Conservation (phyloP, 2,329 filamentous ascomycete species). For the Coniella lustricola region DNA sequence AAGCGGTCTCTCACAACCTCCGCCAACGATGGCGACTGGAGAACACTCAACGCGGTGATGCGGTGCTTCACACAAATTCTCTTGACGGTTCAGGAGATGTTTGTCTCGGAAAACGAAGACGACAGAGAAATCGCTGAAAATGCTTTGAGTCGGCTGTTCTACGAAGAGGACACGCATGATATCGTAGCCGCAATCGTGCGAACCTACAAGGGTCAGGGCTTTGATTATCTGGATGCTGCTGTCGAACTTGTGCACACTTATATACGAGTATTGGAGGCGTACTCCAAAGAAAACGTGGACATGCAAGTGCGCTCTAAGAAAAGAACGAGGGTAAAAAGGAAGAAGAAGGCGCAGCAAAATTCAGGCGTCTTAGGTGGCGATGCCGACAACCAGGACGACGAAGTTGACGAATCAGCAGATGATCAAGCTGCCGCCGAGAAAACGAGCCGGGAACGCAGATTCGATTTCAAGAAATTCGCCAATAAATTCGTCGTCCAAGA, state of each 20-base stretch:
- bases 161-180: slow-evolving; percentile 92
- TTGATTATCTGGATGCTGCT: slow-evolving; percentile 85
- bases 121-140: slow-evolving; percentile 98
- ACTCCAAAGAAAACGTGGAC: slow-evolving; percentile 90
- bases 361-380: slow-evolving; percentile 27
- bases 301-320: slow-evolving; percentile 84
- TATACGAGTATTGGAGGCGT: slow-evolving; percentile 81
- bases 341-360: slow-evolving; percentile 49
- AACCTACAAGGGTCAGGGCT: slow-evolving; percentile 88
- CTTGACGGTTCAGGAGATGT: slow-evolving; percentile 88
- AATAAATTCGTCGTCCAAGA: slow-evolving; percentile 75
- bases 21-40: slow-evolving; percentile 79
- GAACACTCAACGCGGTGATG: slow-evolving; percentile 79
- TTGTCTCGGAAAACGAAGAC: slow-evolving; percentile 75
- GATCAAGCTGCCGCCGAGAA: slow-evolving; percentile 65
- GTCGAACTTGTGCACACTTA: slow-evolving; percentile 92
- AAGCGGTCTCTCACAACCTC: slow-evolving; percentile 75
- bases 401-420: slow-evolving; percentile 63
- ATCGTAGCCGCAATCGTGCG: slow-evolving; percentile 71
- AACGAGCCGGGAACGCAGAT: slow-evolving; percentile 76
- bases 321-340: slow-evolving; percentile 65
- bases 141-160: slow-evolving; percentile 94
- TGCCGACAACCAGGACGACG: slow-evolving; percentile 45
- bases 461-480: slow-evolving; percentile 83
- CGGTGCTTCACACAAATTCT: slow-evolving; percentile 92